phyloP scores from a whole-genome alignment of 495 filamentous ascomycete genomes.

The Copromyces sp. region DNA sequence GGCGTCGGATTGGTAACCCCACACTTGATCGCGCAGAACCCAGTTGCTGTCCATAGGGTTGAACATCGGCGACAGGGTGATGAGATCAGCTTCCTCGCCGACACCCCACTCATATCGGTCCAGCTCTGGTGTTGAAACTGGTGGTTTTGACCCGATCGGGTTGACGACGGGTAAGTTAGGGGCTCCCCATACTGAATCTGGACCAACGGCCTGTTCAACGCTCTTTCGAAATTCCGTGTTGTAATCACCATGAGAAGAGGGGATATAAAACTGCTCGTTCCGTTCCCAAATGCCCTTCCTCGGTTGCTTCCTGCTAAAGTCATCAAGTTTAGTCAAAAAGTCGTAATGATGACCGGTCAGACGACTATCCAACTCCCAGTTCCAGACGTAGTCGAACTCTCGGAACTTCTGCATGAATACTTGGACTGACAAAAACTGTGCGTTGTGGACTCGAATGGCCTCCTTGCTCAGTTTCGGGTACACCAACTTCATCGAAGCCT shows the following conservation, averaged over 20 bases:
- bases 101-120: conserved; percentile 66
- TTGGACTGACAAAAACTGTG: conserved; percentile 51
- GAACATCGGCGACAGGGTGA: conserved; percentile 61
- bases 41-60: conserved; percentile 54
- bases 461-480: conserved; percentile 43
- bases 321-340: conserved; percentile 47
- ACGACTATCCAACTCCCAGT: conserved; percentile 66
- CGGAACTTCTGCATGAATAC: conserved; percentile 58
- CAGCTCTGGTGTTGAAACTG: conserved; percentile 39
- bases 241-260: conserved; percentile 50
- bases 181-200: conserved; percentile 53
- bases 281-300: conserved; percentile 66
- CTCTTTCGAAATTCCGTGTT: conserved; percentile 40
- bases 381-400: conserved; percentile 68
- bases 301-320: conserved; percentile 53
- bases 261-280: conserved; percentile 62
- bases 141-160: conserved; percentile 51
- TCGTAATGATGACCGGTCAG: conserved; percentile 64
- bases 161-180: conserved; percentile 40
- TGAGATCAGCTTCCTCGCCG: conserved; percentile 66
- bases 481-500: conserved; percentile 42
- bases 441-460: conserved; percentile 30
- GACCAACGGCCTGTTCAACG: conserved; percentile 35
- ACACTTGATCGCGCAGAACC: conserved; percentile 51
- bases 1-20: conserved; percentile 45